phyloP scores from a whole-genome alignment of 1,284 basidiomycete genomes.

The Phylloboletellus chloephorus region DNA sequence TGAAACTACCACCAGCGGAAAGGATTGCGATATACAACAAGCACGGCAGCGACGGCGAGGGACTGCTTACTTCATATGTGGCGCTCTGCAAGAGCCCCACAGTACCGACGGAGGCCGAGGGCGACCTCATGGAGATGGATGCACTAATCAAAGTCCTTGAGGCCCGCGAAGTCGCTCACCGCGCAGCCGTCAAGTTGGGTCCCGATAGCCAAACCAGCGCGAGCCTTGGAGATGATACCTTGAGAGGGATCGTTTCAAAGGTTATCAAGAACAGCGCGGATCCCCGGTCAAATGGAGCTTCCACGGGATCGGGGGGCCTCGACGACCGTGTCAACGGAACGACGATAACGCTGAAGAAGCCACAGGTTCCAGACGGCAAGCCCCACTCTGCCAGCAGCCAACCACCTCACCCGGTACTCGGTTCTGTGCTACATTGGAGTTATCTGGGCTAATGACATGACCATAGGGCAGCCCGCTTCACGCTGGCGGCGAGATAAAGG shows the following conservation, averaged over 20 bases:
- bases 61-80: slow-evolving; percentile 33
- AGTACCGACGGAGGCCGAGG: slow-evolving; percentile 48
- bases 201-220: slow-evolving; percentile 40
- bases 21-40: slow-evolving; percentile 36
- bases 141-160: slow-evolving; percentile 51
- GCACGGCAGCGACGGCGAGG: slow-evolving; percentile 32
- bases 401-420: slow-evolving; percentile 8
- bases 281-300: slow-evolving; percentile 12
- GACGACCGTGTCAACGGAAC: slow-evolving; percentile 1
- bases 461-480: too few relatives aligned
- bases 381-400: neutral
- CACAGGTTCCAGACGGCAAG: slow-evolving; percentile 14
- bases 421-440: neutral
- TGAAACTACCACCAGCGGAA: slow-evolving; percentile 34
- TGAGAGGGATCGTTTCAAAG: slow-evolving; percentile 33
- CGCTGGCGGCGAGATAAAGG: neutral
- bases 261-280: too few relatives aligned
- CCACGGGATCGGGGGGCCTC: slow-evolving; percentile 23
- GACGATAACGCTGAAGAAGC: slow-evolving; percentile 11
- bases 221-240: slow-evolving; percentile 33
- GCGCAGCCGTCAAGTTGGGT: slow-evolving; percentile 33
- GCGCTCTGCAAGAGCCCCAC: slow-evolving; percentile 43
- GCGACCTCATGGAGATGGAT: slow-evolving; percentile 50
- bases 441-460: slow-evolving; percentile 1
- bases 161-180: slow-evolving; percentile 52